A percentile compares a stretch with the other conserved stretches of the same genome.
These are phyloP conservation scores for Plasmopara halstedii DNA, from an alignment of 352 stramenopile genomes.

Conservation along the genomic window DNA sequence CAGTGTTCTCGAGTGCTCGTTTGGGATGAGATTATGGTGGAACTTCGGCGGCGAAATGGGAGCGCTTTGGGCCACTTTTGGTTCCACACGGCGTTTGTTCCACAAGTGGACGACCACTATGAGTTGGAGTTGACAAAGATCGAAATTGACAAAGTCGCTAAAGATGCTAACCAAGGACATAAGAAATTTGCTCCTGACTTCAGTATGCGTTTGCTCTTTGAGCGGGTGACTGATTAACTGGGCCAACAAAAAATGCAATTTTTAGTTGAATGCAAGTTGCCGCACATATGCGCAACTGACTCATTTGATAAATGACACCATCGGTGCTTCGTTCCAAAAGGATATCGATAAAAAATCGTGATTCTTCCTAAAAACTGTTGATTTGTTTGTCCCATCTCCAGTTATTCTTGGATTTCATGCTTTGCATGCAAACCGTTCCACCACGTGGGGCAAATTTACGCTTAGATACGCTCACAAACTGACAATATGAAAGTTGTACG, in stretches of 20 bases:
- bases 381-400: too few relatives aligned
- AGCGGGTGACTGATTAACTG: constrained; percentile 20
- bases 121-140: constrained; percentile 40
- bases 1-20: constrained; percentile 36
- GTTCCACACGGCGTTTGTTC: constrained; percentile 71
- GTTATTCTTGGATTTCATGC: too few relatives aligned
- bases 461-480: too few relatives aligned
- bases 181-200: constrained; percentile 52
- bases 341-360: too few relatives aligned
- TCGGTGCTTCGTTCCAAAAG: too few relatives aligned
- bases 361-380: too few relatives aligned
- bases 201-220: constrained; percentile 40
- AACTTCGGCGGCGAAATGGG: constrained; percentile 34
- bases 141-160: constrained; percentile 67
- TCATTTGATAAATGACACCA: too few relatives aligned
- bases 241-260: background rate
- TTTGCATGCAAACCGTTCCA: too few relatives aligned
- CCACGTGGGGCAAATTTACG: too few relatives aligned
- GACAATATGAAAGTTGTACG: too few relatives aligned
- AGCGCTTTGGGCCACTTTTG: constrained; percentile 55
- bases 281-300: too few relatives aligned
- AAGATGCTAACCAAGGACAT: constrained; percentile 62
- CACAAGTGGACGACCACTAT: constrained; percentile 10
- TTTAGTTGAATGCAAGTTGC: background rate
- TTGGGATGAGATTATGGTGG: constrained; percentile 57